Evolutionary conservation across 257 asterid genomes (phyloP), one percentile per base, ranked within the genome.

Genomic region (Thymus mandschuricus): DNA sequence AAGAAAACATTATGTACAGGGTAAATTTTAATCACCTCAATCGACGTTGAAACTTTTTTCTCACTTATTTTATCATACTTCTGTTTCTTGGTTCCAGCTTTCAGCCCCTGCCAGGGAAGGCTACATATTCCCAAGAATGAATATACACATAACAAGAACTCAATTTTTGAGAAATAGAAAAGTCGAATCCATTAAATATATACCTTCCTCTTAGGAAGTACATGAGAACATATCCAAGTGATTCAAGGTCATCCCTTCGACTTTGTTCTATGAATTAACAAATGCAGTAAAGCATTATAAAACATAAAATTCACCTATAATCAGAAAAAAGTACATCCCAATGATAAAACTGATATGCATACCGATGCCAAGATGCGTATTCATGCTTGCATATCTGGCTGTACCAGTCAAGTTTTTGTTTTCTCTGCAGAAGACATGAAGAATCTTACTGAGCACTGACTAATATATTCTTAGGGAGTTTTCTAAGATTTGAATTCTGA

Each of bases 71-170:
- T 92, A 70, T 92, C 97, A 30, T 92, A 88, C 79, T 92, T 92
- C 76, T 90, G 97, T 82, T 88, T 90, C 91, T 90, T 92, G 77
- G 81, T 92, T 40, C 98, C 97, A 57, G 96, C 98, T 87, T 85
- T 90, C 82, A 92, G 84, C 70, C 98, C 98, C 85, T 92, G 97
- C 97, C 97, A 90, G 27, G 97, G 98, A 80, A 92, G 96, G 81
- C 98, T 90, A 46, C 72, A 61, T 29, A 76, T 74, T 74, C 77
- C 76, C 71, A 59, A 50, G 65, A 43, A 65, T 82, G 59, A 87
- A 74, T 75, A 75, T 4, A 49, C 70, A 51, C 44, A 31, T 8
- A 58, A 66, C 35, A 48, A 46, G 60, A 54, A 15, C 46, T 9
- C 64, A n/a, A n/a, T n/a, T n/a, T n/a, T 31, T 27, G 45, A 71